Conservation (phyloP, 768 basidiomycete species). For the Mycena vitilis region DNA sequence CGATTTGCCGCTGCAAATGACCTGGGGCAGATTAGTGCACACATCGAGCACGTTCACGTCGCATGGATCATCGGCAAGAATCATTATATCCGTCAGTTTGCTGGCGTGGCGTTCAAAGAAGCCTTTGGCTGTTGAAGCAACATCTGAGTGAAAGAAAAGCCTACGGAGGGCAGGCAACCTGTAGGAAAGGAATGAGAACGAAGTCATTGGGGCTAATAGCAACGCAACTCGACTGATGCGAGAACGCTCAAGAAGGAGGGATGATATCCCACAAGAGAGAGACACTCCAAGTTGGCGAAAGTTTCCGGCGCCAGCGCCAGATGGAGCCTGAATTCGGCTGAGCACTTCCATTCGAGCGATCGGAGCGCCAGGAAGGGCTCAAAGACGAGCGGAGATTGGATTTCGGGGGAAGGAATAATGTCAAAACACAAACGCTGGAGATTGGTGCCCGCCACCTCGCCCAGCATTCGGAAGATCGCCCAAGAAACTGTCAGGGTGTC, state of each 20-base stretch:
- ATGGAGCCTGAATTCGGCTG: conserved; percentile 13
- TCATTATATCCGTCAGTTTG: conserved; percentile 16
- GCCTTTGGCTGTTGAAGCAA: background rate
- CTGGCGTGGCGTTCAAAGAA: conserved; percentile 17
- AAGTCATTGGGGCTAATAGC: background rate
- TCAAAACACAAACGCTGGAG: conserved; percentile 11
- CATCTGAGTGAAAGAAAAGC: conserved; percentile 16
- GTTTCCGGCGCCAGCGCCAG: background rate
- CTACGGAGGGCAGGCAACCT: conserved; percentile 25
- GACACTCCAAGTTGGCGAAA: conserved; percentile 18
- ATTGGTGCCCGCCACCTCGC: background rate
- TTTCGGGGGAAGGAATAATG: background rate
- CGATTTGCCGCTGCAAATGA: background rate
- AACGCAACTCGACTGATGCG: conserved; percentile 18
- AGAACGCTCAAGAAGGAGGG: conserved; percentile 16
- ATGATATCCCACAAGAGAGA: conserved; percentile 23
- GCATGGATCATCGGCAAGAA: background rate
- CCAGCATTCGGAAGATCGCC: conserved; percentile 1
- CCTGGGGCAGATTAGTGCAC: conserved; percentile 10
- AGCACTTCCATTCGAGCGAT: conserved; percentile 25
- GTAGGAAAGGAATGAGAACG: background rate
- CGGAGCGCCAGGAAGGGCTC: conserved; percentile 20
- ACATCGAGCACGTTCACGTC: conserved; percentile 16
- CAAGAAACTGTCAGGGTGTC: background rate
- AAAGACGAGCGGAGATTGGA: conserved; percentile 10